phyloP scores from a whole-genome alignment of 73 alveolate species.

The Paramecium sonneborni region DNA sequence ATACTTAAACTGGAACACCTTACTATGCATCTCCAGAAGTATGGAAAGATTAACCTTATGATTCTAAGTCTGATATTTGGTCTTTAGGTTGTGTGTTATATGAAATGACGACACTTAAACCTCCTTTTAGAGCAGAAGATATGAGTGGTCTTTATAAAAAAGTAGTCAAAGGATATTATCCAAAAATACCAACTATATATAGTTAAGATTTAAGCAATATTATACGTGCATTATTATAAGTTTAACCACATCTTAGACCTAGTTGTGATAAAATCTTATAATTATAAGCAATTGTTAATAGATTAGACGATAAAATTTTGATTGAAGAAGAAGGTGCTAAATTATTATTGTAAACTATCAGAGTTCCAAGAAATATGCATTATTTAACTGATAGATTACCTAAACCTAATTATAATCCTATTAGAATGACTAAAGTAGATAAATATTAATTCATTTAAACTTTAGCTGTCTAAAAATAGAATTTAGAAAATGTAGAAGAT shows the following conservation, averaged over 20 bases:
- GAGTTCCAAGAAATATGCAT: constrained; percentile 90
- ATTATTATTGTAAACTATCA: constrained; percentile 82
- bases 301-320: constrained; percentile 56
- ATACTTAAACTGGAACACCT: constrained; percentile 97
- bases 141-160: constrained; percentile 89
- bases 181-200: constrained; percentile 79
- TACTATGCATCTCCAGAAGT: constrained; percentile 98
- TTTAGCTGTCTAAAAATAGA: background rate
- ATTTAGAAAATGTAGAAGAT: constrained; percentile 26
- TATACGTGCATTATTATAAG: constrained; percentile 73
- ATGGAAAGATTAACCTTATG: constrained; percentile 98
- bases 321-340: constrained; percentile 54
- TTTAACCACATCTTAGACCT: constrained; percentile 67
- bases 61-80: constrained; percentile 96
- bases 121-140: constrained; percentile 97
- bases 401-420: constrained; percentile 84
- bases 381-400: constrained; percentile 93
- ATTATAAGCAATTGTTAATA: constrained; percentile 47
- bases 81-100: constrained; percentile 95
- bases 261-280: constrained; percentile 61
- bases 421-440: constrained; percentile 55
- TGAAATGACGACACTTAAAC: constrained; percentile 94
- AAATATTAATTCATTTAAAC: constrained; percentile 57
- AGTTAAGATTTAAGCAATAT: constrained; percentile 75
- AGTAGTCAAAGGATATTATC: constrained; percentile 81